Evolutionary conservation across 495 filamentous ascomycete species (phyloP).

Genomic region (Podospora didyma): DNA sequence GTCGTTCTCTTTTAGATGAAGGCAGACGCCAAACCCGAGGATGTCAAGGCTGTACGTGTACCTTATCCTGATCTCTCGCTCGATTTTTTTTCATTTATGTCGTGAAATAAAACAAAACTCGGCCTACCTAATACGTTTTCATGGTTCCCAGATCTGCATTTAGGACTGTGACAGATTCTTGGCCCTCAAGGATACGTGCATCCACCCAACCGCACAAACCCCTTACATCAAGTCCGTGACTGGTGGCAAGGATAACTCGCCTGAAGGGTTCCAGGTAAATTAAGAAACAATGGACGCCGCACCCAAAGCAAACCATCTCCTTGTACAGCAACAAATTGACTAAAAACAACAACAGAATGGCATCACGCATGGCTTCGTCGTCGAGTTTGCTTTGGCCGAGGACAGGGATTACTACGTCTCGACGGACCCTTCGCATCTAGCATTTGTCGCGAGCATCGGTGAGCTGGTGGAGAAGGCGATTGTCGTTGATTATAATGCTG

Average conservation of each 20-base stretch:
- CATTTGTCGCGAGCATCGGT: constrained; percentile 35
- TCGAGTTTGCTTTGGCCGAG: constrained; percentile 53
- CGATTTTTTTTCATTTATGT: background rate
- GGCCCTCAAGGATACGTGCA: constrained; percentile 34
- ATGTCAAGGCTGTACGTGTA: background rate
- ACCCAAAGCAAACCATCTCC: background rate
- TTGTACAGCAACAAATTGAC: background rate
- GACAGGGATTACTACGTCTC: constrained; percentile 54
- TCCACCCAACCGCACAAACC: constrained; percentile 44
- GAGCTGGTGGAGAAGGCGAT: constrained; percentile 31
- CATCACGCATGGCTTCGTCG: constrained; percentile 56
- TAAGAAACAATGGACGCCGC: background rate
- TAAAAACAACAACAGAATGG: constrained; percentile 36
- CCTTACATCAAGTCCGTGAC: constrained; percentile 53
- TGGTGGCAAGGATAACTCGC: constrained; percentile 59
- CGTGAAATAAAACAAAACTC: background rate
- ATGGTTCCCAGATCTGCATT: background rate
- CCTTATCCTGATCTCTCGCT: background rate
- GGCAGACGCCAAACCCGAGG: background rate
- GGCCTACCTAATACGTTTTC: background rate
- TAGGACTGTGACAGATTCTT: constrained; percentile 24
- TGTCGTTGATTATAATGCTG: background rate
- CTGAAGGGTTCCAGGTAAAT: constrained; percentile 56
- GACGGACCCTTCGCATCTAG: constrained; percentile 48
- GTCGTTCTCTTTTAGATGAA: background rate